Base-by-base conservation (phyloP, 202 grass and related monocot species). In the Zoysia matrella region DNA sequence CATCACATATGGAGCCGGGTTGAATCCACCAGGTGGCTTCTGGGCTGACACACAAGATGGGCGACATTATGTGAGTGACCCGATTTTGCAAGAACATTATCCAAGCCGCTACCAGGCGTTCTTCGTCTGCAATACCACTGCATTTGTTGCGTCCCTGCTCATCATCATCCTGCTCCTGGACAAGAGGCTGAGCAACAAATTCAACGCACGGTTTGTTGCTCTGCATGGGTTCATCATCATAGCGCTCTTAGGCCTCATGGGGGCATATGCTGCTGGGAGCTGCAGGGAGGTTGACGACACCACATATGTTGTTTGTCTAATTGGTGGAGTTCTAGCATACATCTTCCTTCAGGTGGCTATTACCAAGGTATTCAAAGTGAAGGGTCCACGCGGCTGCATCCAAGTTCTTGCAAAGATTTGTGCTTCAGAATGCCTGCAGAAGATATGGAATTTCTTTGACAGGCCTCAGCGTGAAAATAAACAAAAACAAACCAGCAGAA, bases 251-350 rank as follows among this genome's bases (percentile, higher is more conserved):
- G 68, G 78, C 47, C 82, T 92, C 36, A 30, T 89, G 71, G 83
- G 74, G 3, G 86, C 86, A 53, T 92, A 83, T 72, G 83, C 83
- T 58, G 73, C 78, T 22, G 86, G 90, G 36, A 86, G 86, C 65
- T 86, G 52, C 63, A 64, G 83, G 42, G 66, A 76, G 62, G 7
- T 44, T 36, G 71, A 75, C 0, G 79, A 74, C 3, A 81, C 71
- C 47, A 73, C 69, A 36, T 82, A 82, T 64, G 79, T 81, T 1
- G 47, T 81, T 40, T 71, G 45, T 50, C 67, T 81, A 3, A 84
- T 71, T 8, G 66, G 39, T 4, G 53, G 14, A 2, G 83, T 85
- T 49, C 75, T 85, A 36, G 60, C 22, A 1, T 85, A 73, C 60
- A 85, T 85, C 83, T 80, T 79, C 83, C 83, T 85, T 11, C 76